These are phyloP conservation scores for Ambrosia artemisiifolia DNA, from an alignment of 129 eudicot species.

Conservation along the genomic window DNA sequence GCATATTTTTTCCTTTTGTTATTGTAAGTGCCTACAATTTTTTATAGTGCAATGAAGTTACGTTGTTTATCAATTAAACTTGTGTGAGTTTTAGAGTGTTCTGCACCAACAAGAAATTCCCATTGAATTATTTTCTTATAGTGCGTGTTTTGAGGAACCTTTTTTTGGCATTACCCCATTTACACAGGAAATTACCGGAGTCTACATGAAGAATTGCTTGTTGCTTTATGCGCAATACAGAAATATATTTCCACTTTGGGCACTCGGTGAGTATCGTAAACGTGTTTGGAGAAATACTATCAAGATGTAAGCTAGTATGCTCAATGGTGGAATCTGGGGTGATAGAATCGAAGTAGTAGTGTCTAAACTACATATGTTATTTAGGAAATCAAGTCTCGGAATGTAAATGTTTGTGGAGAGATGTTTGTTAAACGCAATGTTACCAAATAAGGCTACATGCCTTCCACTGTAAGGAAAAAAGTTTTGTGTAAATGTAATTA, in stretches of 20 bases:
- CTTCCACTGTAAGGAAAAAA: background rate
- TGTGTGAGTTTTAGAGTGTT: too few relatives aligned
- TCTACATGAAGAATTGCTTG: conserved; percentile 33
- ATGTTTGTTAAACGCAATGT: background rate
- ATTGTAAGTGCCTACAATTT: too few relatives aligned
- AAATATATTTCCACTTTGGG: conserved; percentile 35
- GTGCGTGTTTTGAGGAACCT: background rate
- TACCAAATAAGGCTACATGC: background rate
- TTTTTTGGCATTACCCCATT: background rate
- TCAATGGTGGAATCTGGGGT: background rate
- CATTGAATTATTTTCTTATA: background rate
- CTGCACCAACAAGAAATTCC: too few relatives aligned
- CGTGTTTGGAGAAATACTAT: conserved; percentile 12
- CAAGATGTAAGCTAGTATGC: background rate
- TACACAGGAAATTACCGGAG: conserved; percentile 27
- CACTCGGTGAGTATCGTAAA: conserved; percentile 34
- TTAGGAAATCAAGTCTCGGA: background rate
- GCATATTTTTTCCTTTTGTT: too few relatives aligned
- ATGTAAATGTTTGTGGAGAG: background rate
- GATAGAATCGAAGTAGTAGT: too few relatives aligned
- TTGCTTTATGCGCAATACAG: conserved; percentile 27
- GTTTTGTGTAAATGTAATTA: background rate
- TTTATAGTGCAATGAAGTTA: too few relatives aligned
- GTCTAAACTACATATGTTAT: too few relatives aligned
- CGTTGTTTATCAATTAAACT: too few relatives aligned